Base-by-base conservation (phyloP, 441 rosid genomes). In the Erysimum cheiri region DNA sequence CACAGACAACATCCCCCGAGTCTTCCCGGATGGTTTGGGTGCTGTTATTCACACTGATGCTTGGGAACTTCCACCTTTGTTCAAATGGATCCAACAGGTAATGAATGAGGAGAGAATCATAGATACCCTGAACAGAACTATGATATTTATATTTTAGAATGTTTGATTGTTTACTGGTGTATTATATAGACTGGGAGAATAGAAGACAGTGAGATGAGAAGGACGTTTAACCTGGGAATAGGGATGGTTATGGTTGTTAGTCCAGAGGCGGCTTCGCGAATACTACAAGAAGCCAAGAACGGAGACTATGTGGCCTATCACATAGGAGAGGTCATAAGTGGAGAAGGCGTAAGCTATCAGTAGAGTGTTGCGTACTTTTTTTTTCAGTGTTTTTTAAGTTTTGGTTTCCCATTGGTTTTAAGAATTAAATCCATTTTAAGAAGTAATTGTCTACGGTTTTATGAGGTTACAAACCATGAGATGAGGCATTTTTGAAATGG, bases 21-120 rank as follows among this genome's bases (percentile, higher is more conserved):
- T 92, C 35, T 82, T 95, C 63, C 98, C 96, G 0, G 69, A 88
- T 49, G 95, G 91, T 44, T 85, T 90, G 36, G 98, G 99, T 77
- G 95, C 93, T 76, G 73, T 74, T 55, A 82, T 90, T 35, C 68
- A 83, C 46, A 72, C 83, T 0, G 79, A 83, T 63, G 86, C 99
- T 17, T 95, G 98, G 98, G 79, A 82, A 71, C 81, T 87, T 39
- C 92, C 93, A 39, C 70, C 83, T 22, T 76, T 90, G 58, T 92
- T 92, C 85, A 86, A 84, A 58, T 90, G 98, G 98, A 86, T 95
- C 69, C 97, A 95, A 78, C 82, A 90, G 96, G 97, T 94, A 75
- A 78, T 13, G 4, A 4, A 15, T 8, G 46, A 29, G 26, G 19
- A 17, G 31, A 62, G 0, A 50, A 61, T n/a, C 5, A 12, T 11